A percentile compares a stretch with the other conserved stretches of the same genome.
phyloP scores from a whole-genome alignment of 805 yeast genomes.

The Wickerhamomyces bisporus region DNA sequence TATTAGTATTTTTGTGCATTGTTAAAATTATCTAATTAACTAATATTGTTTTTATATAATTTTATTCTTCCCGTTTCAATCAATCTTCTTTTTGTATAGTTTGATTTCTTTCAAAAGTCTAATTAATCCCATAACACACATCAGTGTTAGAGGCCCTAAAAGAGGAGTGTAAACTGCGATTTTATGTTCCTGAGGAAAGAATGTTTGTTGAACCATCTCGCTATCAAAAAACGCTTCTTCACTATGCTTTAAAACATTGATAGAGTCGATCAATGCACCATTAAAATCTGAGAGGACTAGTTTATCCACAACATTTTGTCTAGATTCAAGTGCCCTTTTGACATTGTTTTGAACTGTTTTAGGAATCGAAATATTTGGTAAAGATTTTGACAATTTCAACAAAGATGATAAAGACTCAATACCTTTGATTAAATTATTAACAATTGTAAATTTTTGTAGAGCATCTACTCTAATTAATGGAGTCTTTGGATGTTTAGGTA shows the following conservation, averaged over 20 bases:
- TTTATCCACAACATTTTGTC: constrained; percentile 25
- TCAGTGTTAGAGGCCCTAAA: constrained; percentile 78
- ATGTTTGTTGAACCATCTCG: constrained; percentile 92
- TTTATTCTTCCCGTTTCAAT: constrained; percentile 1
- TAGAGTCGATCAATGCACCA: constrained; percentile 54
- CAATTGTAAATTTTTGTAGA: constrained; percentile 52
- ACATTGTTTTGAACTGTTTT: constrained; percentile 59
- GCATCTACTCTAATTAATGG: constrained; percentile 62
- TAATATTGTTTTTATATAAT: too few relatives aligned
- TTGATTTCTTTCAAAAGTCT: constrained; percentile 38
- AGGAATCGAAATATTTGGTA: constrained; percentile 83
- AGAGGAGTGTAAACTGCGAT: constrained; percentile 90
- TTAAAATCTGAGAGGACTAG: constrained; percentile 31
- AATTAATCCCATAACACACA: constrained; percentile 46
- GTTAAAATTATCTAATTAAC: too few relatives aligned
- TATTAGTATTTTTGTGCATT: too few relatives aligned
- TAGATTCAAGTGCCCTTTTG: constrained; percentile 39
- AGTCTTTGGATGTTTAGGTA: constrained; percentile 53
- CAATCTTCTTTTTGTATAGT: constrained; percentile 12
- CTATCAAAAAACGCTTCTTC: constrained; percentile 84
- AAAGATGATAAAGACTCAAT: constrained; percentile 71
- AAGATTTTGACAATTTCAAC: constrained; percentile 57
- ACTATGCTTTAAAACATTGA: constrained; percentile 29
- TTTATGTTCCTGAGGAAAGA: constrained; percentile 93
- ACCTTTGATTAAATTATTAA: constrained; percentile 55